Evolutionary conservation across 2,329 filamentous ascomycete species (phyloP), one percentile per base, ranked within the genome.

Genomic region (Penicillium polonicum): DNA sequence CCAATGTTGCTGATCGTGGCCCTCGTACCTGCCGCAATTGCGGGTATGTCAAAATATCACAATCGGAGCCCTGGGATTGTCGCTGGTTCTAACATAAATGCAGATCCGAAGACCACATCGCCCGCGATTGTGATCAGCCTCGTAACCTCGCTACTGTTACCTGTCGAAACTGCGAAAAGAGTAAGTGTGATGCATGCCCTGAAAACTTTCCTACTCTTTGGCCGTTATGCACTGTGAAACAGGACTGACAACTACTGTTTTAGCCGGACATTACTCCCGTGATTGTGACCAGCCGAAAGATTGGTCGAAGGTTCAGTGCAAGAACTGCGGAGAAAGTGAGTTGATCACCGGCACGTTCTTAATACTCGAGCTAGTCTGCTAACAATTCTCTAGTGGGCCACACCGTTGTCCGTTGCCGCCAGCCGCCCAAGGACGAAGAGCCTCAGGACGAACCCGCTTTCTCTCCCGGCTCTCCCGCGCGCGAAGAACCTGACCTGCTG

Each of bases 161-260:
- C 5, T 80, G 78, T 67, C 76, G 75, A 13, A 80, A 80, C 65
- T 80, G 78, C 42, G 77, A 80, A 3, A 63, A 77, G 60, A 65
- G 75, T 75, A 69, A 62, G 68, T 54, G 27, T 13, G 15, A 8
- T 21, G 44, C 2, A 54, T 19, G 5, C 17, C 27, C 35, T 36
- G 15, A 17, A 23, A 2, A n/a, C 3, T 23, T 9, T 6, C 12
- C 13, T 17, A 2, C 19, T 27, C 12, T 19, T 23, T 25, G 15
- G 19, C 23, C 7, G 21, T 48, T 17, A 21, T 46, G 4, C 38
- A 17, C 17, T 5, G 12, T 1, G 10, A 13, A 23, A 43, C 33
- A 25, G 33, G 48, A 25, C 60, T 70, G 49, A 69, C 39, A 25
- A 12, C 1, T 17, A 27, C 36, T 33, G 25, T 41, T 48, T 17